These are phyloP conservation scores for Triticum urartu DNA, from an alignment of 176 grass and related monocot species.

Conservation along the genomic window DNA sequence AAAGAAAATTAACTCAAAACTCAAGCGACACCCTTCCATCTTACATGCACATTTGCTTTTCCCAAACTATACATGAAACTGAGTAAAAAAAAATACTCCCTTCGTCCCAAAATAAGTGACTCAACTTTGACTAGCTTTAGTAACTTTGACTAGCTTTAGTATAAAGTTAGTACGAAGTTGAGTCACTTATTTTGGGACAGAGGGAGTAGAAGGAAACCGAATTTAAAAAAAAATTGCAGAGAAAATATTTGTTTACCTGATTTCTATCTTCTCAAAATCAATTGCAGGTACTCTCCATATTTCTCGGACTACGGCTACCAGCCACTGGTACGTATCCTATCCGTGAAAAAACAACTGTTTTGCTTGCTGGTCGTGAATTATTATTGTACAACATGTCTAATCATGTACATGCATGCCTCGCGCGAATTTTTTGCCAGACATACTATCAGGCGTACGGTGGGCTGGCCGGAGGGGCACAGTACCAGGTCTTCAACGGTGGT, in stretches of 20 bases:
- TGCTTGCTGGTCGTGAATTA: background rate
- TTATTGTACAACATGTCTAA: background rate
- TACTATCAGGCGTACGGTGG: conserved; percentile 31
- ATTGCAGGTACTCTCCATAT: conserved; percentile 49
- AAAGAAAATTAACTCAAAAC: background rate
- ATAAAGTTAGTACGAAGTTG: no score
- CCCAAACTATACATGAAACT: background rate
- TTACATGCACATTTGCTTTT: background rate
- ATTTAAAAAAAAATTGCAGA: background rate
- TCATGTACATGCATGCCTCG: no score
- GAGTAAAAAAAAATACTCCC: background rate
- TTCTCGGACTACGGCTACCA: conserved; percentile 41
- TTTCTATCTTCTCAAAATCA: background rate
- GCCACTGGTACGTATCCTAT: conserved; percentile 16
- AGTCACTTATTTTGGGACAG: no score
- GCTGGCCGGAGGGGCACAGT: conserved; percentile 18
- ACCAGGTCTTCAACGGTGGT: conserved; percentile 11
- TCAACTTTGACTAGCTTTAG: no score
- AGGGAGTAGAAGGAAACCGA: no score
- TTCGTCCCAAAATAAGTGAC: no score
- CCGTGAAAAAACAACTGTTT: no score
- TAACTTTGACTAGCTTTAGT: no score
- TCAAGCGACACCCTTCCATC: background rate
- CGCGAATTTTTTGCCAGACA: background rate
- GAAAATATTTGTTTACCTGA: background rate